A percentile compares a stretch with the other conserved stretches of the same genome.
Evolutionary conservation across 2,329 filamentous ascomycete species (phyloP).

Genomic region (Mollisia scopiformis): DNA sequence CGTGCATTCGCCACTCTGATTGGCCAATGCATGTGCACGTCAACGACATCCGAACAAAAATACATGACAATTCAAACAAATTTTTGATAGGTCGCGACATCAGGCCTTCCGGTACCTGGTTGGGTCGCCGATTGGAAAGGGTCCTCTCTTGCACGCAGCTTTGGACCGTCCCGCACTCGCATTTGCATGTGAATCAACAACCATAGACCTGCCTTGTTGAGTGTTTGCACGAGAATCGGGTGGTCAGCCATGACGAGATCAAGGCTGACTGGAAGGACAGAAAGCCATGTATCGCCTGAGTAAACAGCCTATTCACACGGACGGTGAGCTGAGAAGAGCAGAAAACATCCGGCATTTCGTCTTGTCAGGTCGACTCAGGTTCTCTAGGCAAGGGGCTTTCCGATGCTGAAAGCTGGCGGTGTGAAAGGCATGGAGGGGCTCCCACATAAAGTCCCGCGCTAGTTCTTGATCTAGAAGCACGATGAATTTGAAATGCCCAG

Average conservation of each 20-base stretch:
- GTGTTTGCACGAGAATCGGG: neutral
- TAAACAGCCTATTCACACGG: neutral
- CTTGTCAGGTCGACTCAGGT: neutral
- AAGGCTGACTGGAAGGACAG: neutral
- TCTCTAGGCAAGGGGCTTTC: neutral
- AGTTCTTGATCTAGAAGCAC: conserved; percentile 6
- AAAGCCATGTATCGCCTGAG: neutral
- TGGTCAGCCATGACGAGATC: neutral
- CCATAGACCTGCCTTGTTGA: neutral
- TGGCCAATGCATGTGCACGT: neutral
- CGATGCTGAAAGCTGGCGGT: conserved; percentile 18
- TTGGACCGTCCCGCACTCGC: neutral
- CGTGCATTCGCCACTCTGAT: neutral
- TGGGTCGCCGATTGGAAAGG: neutral
- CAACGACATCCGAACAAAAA: neutral
- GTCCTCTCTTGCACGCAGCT: neutral
- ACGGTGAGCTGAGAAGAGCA: conserved; percentile 1
- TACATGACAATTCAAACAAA: neutral
- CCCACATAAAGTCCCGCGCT: conserved; percentile 6
- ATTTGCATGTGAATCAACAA: conserved; percentile 2
- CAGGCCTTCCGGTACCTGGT: neutral
- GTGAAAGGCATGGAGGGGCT: conserved; percentile 10
- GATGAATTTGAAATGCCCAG: conserved; percentile 9
- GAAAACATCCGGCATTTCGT: neutral
- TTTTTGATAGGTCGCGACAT: neutral